These are phyloP conservation scores for Amanita pallidorosea DNA, from an alignment of 768 basidiomycete species.

Conservation along the genomic window DNA sequence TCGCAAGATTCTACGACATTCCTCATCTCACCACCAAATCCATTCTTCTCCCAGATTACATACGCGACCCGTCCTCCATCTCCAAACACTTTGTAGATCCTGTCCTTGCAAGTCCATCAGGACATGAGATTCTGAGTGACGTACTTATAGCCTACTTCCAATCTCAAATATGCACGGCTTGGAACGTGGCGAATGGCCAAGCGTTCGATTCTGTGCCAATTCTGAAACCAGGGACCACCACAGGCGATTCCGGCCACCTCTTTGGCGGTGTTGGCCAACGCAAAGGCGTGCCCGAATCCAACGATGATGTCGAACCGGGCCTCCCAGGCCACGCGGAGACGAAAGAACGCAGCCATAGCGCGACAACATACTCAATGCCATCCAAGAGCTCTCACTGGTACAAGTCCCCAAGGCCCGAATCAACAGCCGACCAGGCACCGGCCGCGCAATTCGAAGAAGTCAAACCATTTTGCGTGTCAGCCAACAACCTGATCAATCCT, in stretches of 20 bases:
- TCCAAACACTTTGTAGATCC: slow-evolving; percentile 73
- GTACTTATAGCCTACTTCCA: slow-evolving; percentile 88
- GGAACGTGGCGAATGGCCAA: slow-evolving; percentile 62
- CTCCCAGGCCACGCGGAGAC: slow-evolving; percentile 12
- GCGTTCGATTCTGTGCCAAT: slow-evolving; percentile 49
- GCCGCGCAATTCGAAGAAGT: slow-evolving; percentile 62
- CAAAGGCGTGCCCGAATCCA: slow-evolving; percentile 57
- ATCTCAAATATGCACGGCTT: slow-evolving; percentile 77
- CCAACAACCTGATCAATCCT: slow-evolving; percentile 98
- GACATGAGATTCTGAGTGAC: slow-evolving; percentile 86
- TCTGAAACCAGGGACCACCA: slow-evolving; percentile 19
- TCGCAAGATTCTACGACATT: slow-evolving; percentile 96
- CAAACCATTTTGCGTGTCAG: slow-evolving; percentile 84
- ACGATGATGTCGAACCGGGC: slow-evolving; percentile 7
- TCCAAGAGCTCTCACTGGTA: slow-evolving; percentile 24
- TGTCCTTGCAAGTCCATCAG: slow-evolving; percentile 66
- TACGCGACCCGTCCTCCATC: slow-evolving; percentile 55
- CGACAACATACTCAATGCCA: slow-evolving; percentile 12
- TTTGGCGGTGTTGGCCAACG: slow-evolving; percentile 82
- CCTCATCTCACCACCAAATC: slow-evolving; percentile 87
- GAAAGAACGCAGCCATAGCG: slow-evolving; percentile 13
- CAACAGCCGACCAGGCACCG: slow-evolving; percentile 41
- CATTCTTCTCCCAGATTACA: slow-evolving; percentile 72
- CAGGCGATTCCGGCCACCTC: slow-evolving; percentile 44
- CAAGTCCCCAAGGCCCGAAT: slow-evolving; percentile 69